These are phyloP conservation scores for Zasmidium cellare DNA, from an alignment of 2,329 filamentous ascomycete genomes.

Conservation along the genomic window DNA sequence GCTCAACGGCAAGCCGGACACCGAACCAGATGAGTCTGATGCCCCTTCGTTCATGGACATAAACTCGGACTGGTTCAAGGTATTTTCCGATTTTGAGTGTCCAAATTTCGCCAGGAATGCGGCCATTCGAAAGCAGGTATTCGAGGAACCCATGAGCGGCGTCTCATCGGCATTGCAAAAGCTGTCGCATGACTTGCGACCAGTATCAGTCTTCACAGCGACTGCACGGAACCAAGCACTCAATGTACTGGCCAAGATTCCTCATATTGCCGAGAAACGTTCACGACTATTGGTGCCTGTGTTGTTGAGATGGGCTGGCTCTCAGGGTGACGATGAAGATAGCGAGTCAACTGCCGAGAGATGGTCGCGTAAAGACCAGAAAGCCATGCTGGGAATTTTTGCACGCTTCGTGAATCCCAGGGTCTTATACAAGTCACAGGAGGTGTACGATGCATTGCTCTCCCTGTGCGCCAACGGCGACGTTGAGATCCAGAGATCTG, in stretches of 20 bases:
- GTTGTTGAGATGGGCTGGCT: conserved; percentile 76
- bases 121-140: conserved; percentile 52
- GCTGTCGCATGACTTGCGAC: conserved; percentile 15
- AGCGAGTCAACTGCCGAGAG: conserved; percentile 19
- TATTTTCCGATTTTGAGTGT: conserved; percentile 78
- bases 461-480: conserved; percentile 83
- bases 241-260: conserved; percentile 71
- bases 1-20: conserved; percentile 50
- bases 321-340: conserved; percentile 37
- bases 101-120: conserved; percentile 67
- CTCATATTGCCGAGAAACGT: conserved; percentile 77
- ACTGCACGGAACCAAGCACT: conserved; percentile 69
- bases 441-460: conserved; percentile 75
- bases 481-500: conserved; percentile 79
- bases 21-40: conserved; percentile 38
- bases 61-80: conserved; percentile 31
- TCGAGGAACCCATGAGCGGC: conserved; percentile 49
- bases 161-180: conserved; percentile 19
- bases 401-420: conserved; percentile 83
- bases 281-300: conserved; percentile 84
- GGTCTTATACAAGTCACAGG: conserved; percentile 73
- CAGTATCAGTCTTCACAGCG: conserved; percentile 18
- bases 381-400: conserved; percentile 78
- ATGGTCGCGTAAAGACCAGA: conserved; percentile 79
- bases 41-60: conserved; percentile 16